Conservation (phyloP, 106 monocot species). For the Allium fistulosum region DNA sequence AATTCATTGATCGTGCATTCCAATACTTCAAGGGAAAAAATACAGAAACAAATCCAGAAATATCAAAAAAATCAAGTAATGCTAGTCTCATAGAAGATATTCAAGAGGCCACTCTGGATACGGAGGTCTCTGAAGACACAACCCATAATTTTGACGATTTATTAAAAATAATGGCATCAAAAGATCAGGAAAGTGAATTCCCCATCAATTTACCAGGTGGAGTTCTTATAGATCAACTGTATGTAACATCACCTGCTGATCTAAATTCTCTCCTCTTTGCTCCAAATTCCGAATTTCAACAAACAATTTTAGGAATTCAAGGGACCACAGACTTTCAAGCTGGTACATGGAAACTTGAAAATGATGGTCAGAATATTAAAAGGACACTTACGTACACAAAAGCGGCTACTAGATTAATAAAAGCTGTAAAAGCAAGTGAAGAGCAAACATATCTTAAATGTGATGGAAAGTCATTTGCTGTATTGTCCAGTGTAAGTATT, state of each 20-base stretch:
- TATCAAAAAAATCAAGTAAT: conserved; percentile 11
- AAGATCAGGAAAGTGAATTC: conserved; percentile 45
- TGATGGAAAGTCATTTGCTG: conserved; percentile 66
- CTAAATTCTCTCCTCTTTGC: conserved; percentile 74
- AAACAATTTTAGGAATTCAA: conserved; percentile 61
- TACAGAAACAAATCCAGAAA: conserved; percentile 24
- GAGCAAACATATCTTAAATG: conserved; percentile 76
- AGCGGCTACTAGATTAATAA: conserved; percentile 69
- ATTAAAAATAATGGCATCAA: conserved; percentile 49
- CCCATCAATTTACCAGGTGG: conserved; percentile 72
- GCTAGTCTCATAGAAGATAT: conserved; percentile 8
- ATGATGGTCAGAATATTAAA: conserved; percentile 52
- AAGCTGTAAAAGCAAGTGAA: conserved; percentile 81
- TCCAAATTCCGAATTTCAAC: conserved; percentile 50
- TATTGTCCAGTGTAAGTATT: conserved; percentile 60
- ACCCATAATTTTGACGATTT: conserved; percentile 53
- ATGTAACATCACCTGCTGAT: conserved; percentile 37
- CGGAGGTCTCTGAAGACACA: conserved; percentile 17
- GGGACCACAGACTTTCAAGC: conserved; percentile 43
- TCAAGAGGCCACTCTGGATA: conserved; percentile 6
- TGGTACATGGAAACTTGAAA: conserved; percentile 53
- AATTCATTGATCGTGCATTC: conserved; percentile 36
- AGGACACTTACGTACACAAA: conserved; percentile 62
- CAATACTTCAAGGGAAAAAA: conserved; percentile 43
- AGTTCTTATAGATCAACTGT: conserved; percentile 65